A percentile compares a stretch with the other conserved stretches of the same genome.
Evolutionary conservation across 805 yeast species (phyloP).

Genomic region (Hagleromyces aurorensis): DNA sequence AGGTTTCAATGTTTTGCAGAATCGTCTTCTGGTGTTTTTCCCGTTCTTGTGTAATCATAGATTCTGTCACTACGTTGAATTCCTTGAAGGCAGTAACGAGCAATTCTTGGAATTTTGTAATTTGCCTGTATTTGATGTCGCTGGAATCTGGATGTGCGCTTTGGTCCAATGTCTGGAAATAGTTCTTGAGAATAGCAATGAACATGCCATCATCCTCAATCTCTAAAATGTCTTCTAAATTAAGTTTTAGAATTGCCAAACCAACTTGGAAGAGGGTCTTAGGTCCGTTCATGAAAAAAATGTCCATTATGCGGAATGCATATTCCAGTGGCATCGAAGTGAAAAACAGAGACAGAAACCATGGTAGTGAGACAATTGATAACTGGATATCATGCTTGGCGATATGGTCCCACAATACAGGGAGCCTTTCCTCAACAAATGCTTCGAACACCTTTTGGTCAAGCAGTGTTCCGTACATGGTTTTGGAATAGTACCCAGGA

Average conservation of each 20-base stretch:
- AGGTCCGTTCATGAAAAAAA: slow-evolving; percentile 84
- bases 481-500: slow-evolving; percentile 93
- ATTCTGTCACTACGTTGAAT: slow-evolving; percentile 72
- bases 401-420: slow-evolving; percentile 79
- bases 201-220: slow-evolving; percentile 91
- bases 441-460: slow-evolving; percentile 94
- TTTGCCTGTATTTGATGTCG: slow-evolving; percentile 52
- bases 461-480: slow-evolving; percentile 93
- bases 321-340: slow-evolving; percentile 91
- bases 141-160: slow-evolving; percentile 68
- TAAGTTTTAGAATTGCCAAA: slow-evolving; percentile 77
- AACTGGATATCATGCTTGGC: slow-evolving; percentile 75
- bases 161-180: slow-evolving; percentile 68
- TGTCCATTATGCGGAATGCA: slow-evolving; percentile 87
- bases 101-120: slow-evolving; percentile 82
- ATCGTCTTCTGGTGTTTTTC: slow-evolving; percentile 66
- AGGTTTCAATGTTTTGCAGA: slow-evolving; percentile 76
- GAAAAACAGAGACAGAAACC: slow-evolving; percentile 87
- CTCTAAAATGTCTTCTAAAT: slow-evolving; percentile 72
- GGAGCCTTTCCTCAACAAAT: slow-evolving; percentile 83
- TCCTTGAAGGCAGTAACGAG: slow-evolving; percentile 90
- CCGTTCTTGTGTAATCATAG: slow-evolving; percentile 60
- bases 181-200: slow-evolving; percentile 74
- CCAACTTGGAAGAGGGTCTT: slow-evolving; percentile 88
- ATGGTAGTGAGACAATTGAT: slow-evolving; percentile 87